Evolutionary conservation across 306 rosid species (phyloP).

Genomic region (Betula pendula): DNA sequence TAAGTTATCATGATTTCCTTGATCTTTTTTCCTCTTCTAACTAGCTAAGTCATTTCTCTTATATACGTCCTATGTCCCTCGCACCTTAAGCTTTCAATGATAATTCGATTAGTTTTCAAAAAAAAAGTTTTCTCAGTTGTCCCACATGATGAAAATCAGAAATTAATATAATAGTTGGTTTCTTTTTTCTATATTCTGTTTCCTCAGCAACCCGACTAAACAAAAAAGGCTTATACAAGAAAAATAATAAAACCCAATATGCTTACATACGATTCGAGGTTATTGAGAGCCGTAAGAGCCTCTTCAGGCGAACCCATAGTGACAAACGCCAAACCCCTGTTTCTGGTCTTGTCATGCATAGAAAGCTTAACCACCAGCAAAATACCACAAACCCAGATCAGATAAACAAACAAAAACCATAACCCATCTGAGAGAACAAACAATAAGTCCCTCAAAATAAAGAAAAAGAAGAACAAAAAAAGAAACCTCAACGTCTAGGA

Average conservation of each 20-base stretch:
- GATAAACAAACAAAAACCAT: constrained; percentile 10
- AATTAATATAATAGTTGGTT: neutral
- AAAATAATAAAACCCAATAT: neutral
- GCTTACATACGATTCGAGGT: constrained; percentile 83
- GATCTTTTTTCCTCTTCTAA: too few relatives aligned
- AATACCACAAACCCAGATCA: constrained; percentile 30
- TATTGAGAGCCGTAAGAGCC: constrained; percentile 62
- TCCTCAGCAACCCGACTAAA: constrained; percentile 3
- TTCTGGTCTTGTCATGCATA: constrained; percentile 70
- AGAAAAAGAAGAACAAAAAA: neutral
- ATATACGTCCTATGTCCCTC: too few relatives aligned
- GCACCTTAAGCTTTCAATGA: too few relatives aligned
- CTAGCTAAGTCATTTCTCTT: too few relatives aligned
- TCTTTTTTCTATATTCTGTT: neutral
- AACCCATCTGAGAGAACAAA: constrained; percentile 1
- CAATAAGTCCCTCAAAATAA: neutral
- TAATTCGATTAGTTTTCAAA: too few relatives aligned
- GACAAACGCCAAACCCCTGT: constrained; percentile 95
- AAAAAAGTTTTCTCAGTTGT: neutral
- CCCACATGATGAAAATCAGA: neutral
- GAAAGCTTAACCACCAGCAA: constrained; percentile 52
- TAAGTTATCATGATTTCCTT: too few relatives aligned
- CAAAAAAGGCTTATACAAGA: neutral
- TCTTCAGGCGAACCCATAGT: constrained; percentile 89
- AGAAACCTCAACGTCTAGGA: constrained; percentile 74